Base-by-base conservation (phyloP, 2,329 filamentous ascomycete species). In the Fusarium napiforme region DNA sequence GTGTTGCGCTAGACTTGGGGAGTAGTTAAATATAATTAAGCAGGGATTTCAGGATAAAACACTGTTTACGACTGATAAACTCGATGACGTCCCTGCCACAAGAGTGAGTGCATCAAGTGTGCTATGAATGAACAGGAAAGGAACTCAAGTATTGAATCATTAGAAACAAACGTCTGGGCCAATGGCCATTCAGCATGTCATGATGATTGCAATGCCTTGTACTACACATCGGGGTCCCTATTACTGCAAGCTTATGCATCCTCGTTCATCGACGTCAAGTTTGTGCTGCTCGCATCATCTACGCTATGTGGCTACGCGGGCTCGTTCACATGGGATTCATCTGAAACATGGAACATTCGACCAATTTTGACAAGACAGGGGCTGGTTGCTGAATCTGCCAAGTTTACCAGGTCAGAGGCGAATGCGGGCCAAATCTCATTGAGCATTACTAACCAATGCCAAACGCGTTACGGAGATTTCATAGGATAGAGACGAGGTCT, bases 311-410 rank as follows among this genome's bases (percentile, higher is more conserved):
- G 55, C 55, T 47, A 21, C 30, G 39, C 16, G 32, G 9, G 40
- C 10, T 58, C 40, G 28, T 58, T 59, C 62, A 64, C 67, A 61
- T 68, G 49, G 23, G 23, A 46, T 58, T 61, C 52, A 74, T 68
- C 63, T 71, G 67, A 64, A 74, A 74, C 71, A 64, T 71, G 55
- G 67, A 68, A 71, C 59, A 72, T 58, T 36, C 50, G 69, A 60
- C 47, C 45, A 45, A 43, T 58, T 56, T 47, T 58, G 47, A 64
- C 55, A 46, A 40, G 64, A 40, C 47, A 66, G 39, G 60, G 66
- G 47, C 39, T 60, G 37, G 30, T 45, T 23, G 21, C 50, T 46
- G 57, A 50, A 30, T 46, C 55, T 63, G 55, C 50, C 23, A 67
- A 67, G 30, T 53, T 49, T 60, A 60, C 26, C 23, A 45, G 62